Conservation (phyloP, 2,329 filamentous ascomycete genomes). For the Furcasterigmium sp. region DNA sequence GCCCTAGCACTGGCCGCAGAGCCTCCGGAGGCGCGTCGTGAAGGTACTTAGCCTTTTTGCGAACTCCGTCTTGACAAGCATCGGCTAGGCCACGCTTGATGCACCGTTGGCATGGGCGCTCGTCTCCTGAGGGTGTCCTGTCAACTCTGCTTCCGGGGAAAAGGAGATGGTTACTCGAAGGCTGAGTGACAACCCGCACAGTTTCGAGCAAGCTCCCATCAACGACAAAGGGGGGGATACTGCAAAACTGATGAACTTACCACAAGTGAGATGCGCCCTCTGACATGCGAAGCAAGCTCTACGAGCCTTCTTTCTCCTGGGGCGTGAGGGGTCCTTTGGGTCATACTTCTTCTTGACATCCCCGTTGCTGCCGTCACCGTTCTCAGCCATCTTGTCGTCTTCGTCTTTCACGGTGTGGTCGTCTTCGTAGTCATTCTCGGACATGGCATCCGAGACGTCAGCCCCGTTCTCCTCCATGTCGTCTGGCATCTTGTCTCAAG, state of each 20-base stretch:
- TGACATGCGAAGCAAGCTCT: slow-evolving; percentile 96
- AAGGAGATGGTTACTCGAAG: neutral
- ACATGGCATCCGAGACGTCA: slow-evolving; percentile 54
- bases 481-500: slow-evolving; percentile 47
- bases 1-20: slow-evolving; percentile 76
- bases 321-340: slow-evolving; percentile 85
- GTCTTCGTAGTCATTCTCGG: slow-evolving; percentile 54
- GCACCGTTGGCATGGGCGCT: slow-evolving; percentile 88
- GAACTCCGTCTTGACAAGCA: slow-evolving; percentile 89
- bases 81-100: slow-evolving; percentile 91
- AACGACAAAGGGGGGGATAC: neutral
- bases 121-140: slow-evolving; percentile 63
- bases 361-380: slow-evolving; percentile 22
- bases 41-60: slow-evolving; percentile 98
- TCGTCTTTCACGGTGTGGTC: slow-evolving; percentile 41
- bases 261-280: slow-evolving; percentile 93
- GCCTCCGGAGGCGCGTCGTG: slow-evolving; percentile 92
- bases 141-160: neutral
- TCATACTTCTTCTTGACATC: slow-evolving; percentile 65
- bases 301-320: slow-evolving; percentile 90
- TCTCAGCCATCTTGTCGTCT: slow-evolving; percentile 48
- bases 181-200: slow-evolving; percentile 8
- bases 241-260: slow-evolving; percentile 54
- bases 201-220: neutral
- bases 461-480: slow-evolving; percentile 46